Conservation (phyloP, 225 moss, liverwort and hornwort genomes). For the Thuidium tamariscinum region DNA sequence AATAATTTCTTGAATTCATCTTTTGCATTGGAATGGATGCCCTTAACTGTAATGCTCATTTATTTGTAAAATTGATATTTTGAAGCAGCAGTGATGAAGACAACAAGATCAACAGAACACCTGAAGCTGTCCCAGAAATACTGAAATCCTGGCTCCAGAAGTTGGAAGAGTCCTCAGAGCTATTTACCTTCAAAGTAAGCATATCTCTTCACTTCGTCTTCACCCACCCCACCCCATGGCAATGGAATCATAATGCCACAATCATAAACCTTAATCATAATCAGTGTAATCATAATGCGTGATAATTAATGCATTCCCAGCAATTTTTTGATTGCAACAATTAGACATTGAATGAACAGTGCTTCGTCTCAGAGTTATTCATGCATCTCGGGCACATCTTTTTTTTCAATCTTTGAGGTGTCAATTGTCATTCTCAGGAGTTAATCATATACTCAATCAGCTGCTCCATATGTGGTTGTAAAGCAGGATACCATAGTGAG, state of each 20-base stretch:
- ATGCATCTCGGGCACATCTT: neutral
- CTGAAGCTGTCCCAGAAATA: constrained; percentile 64
- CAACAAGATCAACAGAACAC: constrained; percentile 20
- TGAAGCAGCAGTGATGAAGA: constrained; percentile 10
- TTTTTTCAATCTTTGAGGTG: neutral
- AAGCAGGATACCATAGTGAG: constrained; percentile 50
- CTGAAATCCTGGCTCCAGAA: constrained; percentile 48
- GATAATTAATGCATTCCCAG: neutral
- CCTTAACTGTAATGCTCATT: neutral
- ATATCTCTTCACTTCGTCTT: neutral
- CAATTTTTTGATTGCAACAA: neutral
- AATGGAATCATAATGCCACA: neutral
- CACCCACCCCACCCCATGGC: neutral
- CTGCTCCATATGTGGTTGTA: neutral
- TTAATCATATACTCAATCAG: neutral
- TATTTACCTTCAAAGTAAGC: constrained; percentile 32
- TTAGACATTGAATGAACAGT: neutral
- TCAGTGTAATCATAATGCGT: neutral
- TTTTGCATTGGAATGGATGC: neutral
- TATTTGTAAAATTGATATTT: neutral
- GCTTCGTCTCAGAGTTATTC: neutral
- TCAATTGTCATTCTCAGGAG: neutral
- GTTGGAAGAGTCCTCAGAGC: constrained; percentile 32
- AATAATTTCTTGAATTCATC: neutral
- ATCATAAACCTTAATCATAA: neutral